These are phyloP conservation scores for Tephrocybe sp. DNA, from an alignment of 768 basidiomycete genomes.

Conservation along the genomic window DNA sequence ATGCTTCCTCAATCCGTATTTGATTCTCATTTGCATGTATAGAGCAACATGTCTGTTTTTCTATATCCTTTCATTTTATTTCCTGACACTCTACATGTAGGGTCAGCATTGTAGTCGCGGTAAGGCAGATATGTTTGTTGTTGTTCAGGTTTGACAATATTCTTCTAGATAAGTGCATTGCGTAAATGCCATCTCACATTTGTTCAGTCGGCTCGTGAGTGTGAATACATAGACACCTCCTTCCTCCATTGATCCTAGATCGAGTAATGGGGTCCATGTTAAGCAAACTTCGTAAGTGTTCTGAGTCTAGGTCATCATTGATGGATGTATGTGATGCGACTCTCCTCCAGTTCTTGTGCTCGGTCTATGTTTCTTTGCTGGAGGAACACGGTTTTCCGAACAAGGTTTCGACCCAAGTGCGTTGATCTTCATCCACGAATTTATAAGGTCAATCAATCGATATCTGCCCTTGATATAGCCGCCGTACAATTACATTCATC, in stretches of 20 bases:
- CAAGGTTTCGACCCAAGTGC: constrained; percentile 73
- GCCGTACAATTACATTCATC: constrained; percentile 75
- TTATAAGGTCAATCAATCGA: not conserved
- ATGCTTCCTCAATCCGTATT: constrained; percentile 1
- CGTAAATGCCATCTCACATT: constrained; percentile 78
- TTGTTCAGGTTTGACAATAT: too few relatives aligned
- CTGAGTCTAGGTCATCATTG: not conserved
- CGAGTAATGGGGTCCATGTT: constrained; percentile 81
- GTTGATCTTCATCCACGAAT: constrained; percentile 17
- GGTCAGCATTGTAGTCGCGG: constrained; percentile 69
- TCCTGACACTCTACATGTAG: constrained; percentile 26
- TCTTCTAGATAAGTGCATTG: constrained; percentile 67
- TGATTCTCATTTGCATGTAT: constrained; percentile 8
- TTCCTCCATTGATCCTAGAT: not conserved
- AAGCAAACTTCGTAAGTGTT: constrained; percentile 60
- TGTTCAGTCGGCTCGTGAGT: constrained; percentile 76
- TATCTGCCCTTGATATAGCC: constrained; percentile 37
- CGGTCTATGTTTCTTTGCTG: constrained; percentile 84
- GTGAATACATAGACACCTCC: not conserved
- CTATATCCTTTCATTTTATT: constrained; percentile 1
- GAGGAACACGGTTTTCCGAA: constrained; percentile 72
- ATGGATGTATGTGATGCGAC: constrained; percentile 4
- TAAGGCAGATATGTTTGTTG: too few relatives aligned
- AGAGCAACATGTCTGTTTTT: constrained; percentile 66
- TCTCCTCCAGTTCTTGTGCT: constrained; percentile 66